These are phyloP conservation scores for Penicillium verrucosum DNA, from an alignment of 2,329 filamentous ascomycete genomes.

Conservation along the genomic window DNA sequence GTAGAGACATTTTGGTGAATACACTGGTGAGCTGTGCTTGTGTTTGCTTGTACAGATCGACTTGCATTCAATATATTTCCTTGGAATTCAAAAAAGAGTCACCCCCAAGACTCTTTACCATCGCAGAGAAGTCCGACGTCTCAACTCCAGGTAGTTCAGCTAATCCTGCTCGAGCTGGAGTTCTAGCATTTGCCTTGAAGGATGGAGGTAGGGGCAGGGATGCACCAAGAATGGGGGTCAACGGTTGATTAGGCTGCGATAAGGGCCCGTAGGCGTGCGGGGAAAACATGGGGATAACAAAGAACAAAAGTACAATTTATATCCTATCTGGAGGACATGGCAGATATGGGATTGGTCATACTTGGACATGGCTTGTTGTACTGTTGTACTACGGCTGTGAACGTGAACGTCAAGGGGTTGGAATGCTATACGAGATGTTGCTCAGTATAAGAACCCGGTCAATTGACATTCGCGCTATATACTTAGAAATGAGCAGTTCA, in stretches of 20 bases:
- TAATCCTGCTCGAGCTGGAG: background rate
- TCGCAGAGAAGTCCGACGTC: slow-evolving; percentile 27
- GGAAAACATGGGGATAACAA: slow-evolving; percentile 6
- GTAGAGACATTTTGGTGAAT: slow-evolving; percentile 22
- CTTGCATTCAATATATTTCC: slow-evolving; percentile 10
- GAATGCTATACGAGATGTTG: background rate
- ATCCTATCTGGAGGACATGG: background rate
- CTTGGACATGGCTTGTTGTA: background rate
- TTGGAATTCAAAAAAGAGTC: background rate
- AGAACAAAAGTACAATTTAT: slow-evolving; percentile 1
- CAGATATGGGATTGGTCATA: background rate
- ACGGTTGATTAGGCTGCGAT: slow-evolving; percentile 7
- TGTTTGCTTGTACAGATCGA: slow-evolving; percentile 10
- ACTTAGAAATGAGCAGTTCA: background rate
- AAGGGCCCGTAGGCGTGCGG: slow-evolving; percentile 8
- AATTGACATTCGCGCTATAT: background rate
- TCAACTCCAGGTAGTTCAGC: background rate
- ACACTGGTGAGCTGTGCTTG: slow-evolving; percentile 12
- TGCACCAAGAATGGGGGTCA: slow-evolving; percentile 28
- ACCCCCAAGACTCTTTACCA: background rate
- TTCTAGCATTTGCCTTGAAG: background rate
- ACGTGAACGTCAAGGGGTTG: background rate
- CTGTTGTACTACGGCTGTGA: background rate
- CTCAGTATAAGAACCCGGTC: background rate
- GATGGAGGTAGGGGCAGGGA: slow-evolving; percentile 5